phyloP scores from a whole-genome alignment of 192 early-diverging fungal genomes.

The Podila clonocystis region DNA sequence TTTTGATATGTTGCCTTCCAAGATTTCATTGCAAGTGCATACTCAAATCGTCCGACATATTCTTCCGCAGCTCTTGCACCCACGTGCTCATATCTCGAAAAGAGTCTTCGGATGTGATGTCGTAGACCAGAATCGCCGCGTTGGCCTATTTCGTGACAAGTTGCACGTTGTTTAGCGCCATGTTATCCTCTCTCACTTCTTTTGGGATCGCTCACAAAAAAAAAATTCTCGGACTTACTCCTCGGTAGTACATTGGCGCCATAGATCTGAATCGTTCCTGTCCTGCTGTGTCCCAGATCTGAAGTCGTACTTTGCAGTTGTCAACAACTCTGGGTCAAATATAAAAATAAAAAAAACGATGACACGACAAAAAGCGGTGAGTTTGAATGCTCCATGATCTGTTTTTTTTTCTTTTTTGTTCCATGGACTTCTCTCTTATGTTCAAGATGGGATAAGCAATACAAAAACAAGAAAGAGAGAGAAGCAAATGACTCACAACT shows the following conservation, averaged over 20 bases:
- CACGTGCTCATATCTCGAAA: conserved; percentile 75
- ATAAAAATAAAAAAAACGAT: too few species aligned
- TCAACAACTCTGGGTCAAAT: conserved; percentile 61
- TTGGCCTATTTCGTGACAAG: conserved; percentile 55
- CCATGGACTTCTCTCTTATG: too few species aligned
- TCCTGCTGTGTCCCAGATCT: conserved; percentile 82
- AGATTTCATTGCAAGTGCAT: conserved; percentile 12
- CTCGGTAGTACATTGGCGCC: conserved; percentile 81
- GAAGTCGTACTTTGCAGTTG: conserved; percentile 78
- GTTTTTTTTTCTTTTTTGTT: too few species aligned
- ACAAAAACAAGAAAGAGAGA: neutral
- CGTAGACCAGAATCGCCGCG: conserved; percentile 78
- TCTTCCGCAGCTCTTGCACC: conserved; percentile 65
- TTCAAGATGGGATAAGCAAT: neutral
- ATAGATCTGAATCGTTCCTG: conserved; percentile 81
- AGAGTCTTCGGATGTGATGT: conserved; percentile 76
- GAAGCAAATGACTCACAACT: conserved; percentile 59
- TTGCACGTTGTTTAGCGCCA: neutral
- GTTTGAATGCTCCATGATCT: too few species aligned
- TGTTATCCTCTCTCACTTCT: too few species aligned
- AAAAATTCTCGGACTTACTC: conserved; percentile 35
- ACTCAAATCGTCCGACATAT: conserved; percentile 72
- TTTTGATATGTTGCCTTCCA: neutral
- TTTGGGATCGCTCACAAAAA: too few species aligned
- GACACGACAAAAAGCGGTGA: too few species aligned